phyloP scores from a whole-genome alignment of 1,284 basidiomycete genomes.

The Irpex sp. region DNA sequence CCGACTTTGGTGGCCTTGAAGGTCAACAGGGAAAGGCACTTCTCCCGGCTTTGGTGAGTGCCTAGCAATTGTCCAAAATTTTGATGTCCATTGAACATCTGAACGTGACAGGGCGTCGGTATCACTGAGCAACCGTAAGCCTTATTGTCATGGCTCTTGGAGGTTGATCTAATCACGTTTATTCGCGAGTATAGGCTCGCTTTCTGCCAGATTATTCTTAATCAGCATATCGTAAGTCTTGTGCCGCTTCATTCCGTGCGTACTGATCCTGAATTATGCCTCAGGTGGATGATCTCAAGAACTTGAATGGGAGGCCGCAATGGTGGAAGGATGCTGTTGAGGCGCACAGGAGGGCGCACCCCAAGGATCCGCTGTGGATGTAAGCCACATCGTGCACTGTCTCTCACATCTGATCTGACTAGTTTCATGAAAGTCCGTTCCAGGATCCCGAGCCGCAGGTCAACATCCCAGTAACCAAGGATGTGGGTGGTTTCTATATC shows the following conservation, averaged over 20 bases:
- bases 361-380: constrained; percentile 22
- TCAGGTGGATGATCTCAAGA: constrained; percentile 6
- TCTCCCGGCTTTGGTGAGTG: constrained; percentile 17
- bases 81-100: background rate
- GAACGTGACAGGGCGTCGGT: constrained; percentile 13
- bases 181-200: constrained; percentile 13
- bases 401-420: background rate
- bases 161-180: too few relatives aligned
- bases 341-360: constrained; percentile 26
- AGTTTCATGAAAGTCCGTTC: constrained; percentile 1
- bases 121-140: constrained; percentile 23
- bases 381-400: background rate
- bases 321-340: constrained; percentile 33
- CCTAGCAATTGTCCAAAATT: background rate
- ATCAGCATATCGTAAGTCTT: background rate
- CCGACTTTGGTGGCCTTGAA: background rate
- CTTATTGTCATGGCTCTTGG: background rate
- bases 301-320: constrained; percentile 7
- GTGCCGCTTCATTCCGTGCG: too few relatives aligned
- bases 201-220: constrained; percentile 21
- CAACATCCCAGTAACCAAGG: constrained; percentile 19
- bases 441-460: constrained; percentile 32
- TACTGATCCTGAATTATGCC: background rate
- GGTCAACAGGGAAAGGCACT: background rate
- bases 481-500: constrained; percentile 1